These are phyloP conservation scores for Gymnopus androsaceus DNA, from an alignment of 1,284 basidiomycete species.

Conservation along the genomic window DNA sequence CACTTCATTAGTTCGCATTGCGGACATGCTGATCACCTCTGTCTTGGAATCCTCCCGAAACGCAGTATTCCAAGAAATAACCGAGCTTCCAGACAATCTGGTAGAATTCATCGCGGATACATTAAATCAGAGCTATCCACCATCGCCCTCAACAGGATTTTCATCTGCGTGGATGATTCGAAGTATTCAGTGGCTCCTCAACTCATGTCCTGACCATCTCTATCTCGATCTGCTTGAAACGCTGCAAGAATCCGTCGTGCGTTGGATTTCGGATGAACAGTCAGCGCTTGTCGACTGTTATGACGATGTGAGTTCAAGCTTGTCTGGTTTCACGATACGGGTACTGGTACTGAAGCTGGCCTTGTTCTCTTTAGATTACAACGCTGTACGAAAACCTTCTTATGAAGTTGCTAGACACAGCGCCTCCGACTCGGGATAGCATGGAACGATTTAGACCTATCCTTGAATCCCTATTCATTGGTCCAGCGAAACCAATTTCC, in stretches of 20 bases:
- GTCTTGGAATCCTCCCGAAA: conserved; percentile 46
- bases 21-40: conserved; percentile 60
- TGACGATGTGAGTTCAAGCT: conserved; percentile 43
- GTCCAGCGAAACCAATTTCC: conserved; percentile 45
- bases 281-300: conserved; percentile 39
- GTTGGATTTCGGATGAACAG: conserved; percentile 66
- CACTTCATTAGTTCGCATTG: conserved; percentile 49
- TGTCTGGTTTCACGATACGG: neutral
- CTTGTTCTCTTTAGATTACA: conserved; percentile 44
- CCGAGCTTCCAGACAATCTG: conserved; percentile 48
- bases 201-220: conserved; percentile 52
- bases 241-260: conserved; percentile 54
- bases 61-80: conserved; percentile 44
- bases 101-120: conserved; percentile 61
- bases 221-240: conserved; percentile 45
- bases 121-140: conserved; percentile 65
- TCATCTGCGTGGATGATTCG: conserved; percentile 62
- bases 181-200: conserved; percentile 53
- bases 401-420: conserved; percentile 47
- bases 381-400: conserved; percentile 57
- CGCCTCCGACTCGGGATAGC: conserved; percentile 39
- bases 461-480: conserved; percentile 54
- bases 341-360: neutral
- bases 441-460: conserved; percentile 48
- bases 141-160: conserved; percentile 52